Conservation (phyloP, 2,329 filamentous ascomycete genomes). For the Neofusicoccum parvum region DNA sequence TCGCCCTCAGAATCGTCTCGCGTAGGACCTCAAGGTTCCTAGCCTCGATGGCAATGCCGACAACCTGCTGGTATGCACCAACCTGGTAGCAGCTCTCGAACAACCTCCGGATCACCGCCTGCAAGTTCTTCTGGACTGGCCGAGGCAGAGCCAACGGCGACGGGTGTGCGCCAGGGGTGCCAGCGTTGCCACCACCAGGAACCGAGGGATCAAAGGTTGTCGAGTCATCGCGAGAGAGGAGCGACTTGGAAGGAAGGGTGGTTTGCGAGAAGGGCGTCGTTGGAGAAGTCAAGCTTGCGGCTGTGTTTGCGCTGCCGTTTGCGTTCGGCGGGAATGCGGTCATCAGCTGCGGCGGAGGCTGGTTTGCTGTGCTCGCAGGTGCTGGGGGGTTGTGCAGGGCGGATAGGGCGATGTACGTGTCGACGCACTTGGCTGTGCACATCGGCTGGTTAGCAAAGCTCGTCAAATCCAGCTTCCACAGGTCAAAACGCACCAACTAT, state of each 20-base stretch:
- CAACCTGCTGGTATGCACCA: slow-evolving; percentile 90
- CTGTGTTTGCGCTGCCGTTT: slow-evolving; percentile 66
- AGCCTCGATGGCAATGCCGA: slow-evolving; percentile 94
- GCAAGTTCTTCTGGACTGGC: slow-evolving; percentile 76
- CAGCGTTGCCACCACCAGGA: slow-evolving; percentile 58
- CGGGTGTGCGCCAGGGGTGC: slow-evolving; percentile 56
- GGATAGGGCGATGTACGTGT: slow-evolving; percentile 89
- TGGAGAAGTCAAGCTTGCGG: slow-evolving; percentile 74
- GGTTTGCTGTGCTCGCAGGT: slow-evolving; percentile 50
- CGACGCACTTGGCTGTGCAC: slow-evolving; percentile 78
- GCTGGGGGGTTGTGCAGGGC: slow-evolving; percentile 60
- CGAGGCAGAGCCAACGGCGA: slow-evolving; percentile 68
- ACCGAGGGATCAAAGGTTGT: slow-evolving; percentile 61
- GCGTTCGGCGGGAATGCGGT: slow-evolving; percentile 74
- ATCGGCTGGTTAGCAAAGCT: not conserved
- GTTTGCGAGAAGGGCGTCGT: slow-evolving; percentile 96
- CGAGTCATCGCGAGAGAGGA: slow-evolving; percentile 80
- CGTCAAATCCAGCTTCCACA: not conserved
- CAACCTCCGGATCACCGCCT: slow-evolving; percentile 81
- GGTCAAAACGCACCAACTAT: slow-evolving; percentile 70
- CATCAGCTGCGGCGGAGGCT: slow-evolving; percentile 68
- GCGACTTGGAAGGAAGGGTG: slow-evolving; percentile 87
- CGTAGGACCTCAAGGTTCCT: slow-evolving; percentile 87
- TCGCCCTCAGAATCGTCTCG: slow-evolving; percentile 85
- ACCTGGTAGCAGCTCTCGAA: slow-evolving; percentile 88